Evolutionary conservation across 1,284 basidiomycete species (phyloP), one percentile per base, ranked within the genome.

Genomic region (Sanghuangporus sanghuang): DNA sequence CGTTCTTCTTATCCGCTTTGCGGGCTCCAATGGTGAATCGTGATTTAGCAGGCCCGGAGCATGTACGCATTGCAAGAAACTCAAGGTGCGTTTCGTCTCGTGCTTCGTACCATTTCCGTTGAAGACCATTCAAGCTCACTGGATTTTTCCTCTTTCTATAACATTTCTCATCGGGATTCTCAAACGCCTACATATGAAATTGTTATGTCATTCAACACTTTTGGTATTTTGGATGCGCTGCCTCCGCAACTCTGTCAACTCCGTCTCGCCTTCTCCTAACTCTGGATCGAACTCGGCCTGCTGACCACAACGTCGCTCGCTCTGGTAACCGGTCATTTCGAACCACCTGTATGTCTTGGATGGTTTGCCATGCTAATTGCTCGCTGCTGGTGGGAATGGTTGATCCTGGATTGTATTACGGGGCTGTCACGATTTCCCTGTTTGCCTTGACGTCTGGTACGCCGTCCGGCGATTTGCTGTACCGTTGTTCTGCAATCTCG

Each of bases 61-160:
- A 49, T 93, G 90, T 73, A 87, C 81, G 8, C 84, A 91, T 71
- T 93, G 90, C 80, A 92, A 91, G 75, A 87, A 85, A 69, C 83
- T 92, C 71, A 92, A 92, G 86, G 90, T 89, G 74, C 65, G 86
- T 76, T 52, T 63, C 16, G 16, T 32, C 27, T 32, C 44, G 16
- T 6, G 2, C 8, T 16, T 27, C 50, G 44, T n/a, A 1, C 3
- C 9, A 6, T 11, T 46, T 12, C 16, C 8, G 58, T 49, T 11
- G 16, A 9, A 23, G 35, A 35, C 23, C 8, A 49, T 21, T 27
- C n/a, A 32, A 32, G 36, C 50, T 57, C 44, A 64, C 65, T 42
- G 32, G 27, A 38, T 55, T 59, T 57, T 62, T 61, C 53, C 62
- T 61, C 66, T 57, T 49, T 66, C 53, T 21, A 44, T n/a, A 55